Evolutionary conservation across 441 rosid genomes (phyloP).

Genomic region (Arabidopsis hybrid): DNA sequence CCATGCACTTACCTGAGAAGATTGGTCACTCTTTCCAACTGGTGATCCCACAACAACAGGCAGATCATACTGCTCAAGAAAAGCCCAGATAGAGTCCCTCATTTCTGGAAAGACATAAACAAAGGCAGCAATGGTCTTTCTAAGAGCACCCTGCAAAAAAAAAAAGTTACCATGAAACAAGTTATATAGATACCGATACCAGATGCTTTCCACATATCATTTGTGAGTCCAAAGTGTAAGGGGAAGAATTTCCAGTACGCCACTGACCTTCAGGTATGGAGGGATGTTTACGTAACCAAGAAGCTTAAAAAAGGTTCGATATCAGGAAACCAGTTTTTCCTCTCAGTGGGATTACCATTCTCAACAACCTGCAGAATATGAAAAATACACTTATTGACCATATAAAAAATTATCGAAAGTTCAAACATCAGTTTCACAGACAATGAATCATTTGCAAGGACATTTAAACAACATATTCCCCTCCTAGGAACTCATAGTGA

Average conservation of each 20-base stretch:
- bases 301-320: slow-evolving; percentile 96
- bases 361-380: slow-evolving; percentile 54
- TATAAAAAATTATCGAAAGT: slow-evolving; percentile 8
- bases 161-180: slow-evolving; percentile 36
- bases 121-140: slow-evolving; percentile 84
- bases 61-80: slow-evolving; percentile 94
- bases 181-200: slow-evolving; percentile 28
- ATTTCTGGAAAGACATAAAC: slow-evolving; percentile 73
- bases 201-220: slow-evolving; percentile 29
- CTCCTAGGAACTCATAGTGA: not conserved
- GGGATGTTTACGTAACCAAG: slow-evolving; percentile 96
- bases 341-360: slow-evolving; percentile 88
- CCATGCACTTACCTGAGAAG: slow-evolving; percentile 65
- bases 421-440: slow-evolving; percentile 16
- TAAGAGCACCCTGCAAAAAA: slow-evolving; percentile 82
- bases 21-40: slow-evolving; percentile 62
- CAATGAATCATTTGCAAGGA: slow-evolving; percentile 14
- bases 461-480: slow-evolving; percentile 10
- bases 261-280: slow-evolving; percentile 84
- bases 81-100: slow-evolving; percentile 87
- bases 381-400: slow-evolving; percentile 15
- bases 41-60: slow-evolving; percentile 86
- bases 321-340: slow-evolving; percentile 92
- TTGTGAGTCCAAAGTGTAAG: slow-evolving; percentile 7
- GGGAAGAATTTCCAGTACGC: slow-evolving; percentile 36